These are phyloP conservation scores for Rutidosis leptorrhynchoides DNA, from an alignment of 129 eudicot genomes.

Conservation along the genomic window DNA sequence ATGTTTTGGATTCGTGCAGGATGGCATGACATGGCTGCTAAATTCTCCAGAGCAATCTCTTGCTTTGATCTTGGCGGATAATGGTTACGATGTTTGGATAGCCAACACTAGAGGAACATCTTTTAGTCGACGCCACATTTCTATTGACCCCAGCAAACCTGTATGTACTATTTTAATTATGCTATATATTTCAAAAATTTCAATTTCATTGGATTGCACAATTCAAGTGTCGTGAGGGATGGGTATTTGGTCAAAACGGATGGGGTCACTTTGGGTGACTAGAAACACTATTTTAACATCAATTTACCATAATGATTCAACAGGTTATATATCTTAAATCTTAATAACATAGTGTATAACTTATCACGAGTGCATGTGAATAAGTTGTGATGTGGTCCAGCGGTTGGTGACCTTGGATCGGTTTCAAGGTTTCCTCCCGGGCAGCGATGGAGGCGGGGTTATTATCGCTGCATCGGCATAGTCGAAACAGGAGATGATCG, in stretches of 20 bases:
- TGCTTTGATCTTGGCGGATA: constrained; percentile 74
- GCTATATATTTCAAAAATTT: not conserved
- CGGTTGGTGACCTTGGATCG: too few species aligned
- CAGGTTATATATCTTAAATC: not conserved
- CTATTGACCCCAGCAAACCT: constrained; percentile 47
- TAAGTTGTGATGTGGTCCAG: too few species aligned
- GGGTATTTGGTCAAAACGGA: not conserved
- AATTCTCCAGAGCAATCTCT: constrained; percentile 67
- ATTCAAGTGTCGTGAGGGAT: too few species aligned
- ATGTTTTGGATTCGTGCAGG: constrained; percentile 46
- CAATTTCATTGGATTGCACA: too few species aligned
- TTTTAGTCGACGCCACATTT: constrained; percentile 62
- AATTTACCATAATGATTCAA: not conserved
- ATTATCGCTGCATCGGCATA: too few species aligned
- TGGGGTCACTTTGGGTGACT: not conserved
- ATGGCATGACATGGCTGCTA: constrained; percentile 81
- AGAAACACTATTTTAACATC: not conserved
- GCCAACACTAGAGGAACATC: constrained; percentile 84
- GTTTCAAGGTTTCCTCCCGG: too few species aligned
- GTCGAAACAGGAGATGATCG: too few species aligned
- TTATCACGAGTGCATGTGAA: not conserved
- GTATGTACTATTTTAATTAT: constrained; percentile 27
- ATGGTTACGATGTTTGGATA: constrained; percentile 89
- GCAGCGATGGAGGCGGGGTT: too few species aligned
- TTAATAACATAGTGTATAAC: too few species aligned